Conservation (phyloP, 2,329 filamentous ascomycete genomes). For the Neonectria hederae region DNA sequence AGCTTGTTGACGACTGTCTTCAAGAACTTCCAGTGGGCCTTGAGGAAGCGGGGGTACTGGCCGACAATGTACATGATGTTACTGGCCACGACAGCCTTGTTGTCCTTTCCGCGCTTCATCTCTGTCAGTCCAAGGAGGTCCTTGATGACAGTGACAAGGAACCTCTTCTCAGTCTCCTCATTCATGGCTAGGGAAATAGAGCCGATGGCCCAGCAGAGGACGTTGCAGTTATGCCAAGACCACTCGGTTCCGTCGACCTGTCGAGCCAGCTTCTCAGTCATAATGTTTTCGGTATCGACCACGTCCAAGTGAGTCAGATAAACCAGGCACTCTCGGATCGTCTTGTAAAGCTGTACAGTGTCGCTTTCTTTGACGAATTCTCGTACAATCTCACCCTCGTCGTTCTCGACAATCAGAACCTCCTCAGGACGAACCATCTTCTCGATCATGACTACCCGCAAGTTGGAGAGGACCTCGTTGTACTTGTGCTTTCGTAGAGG, state of each 20-base stretch:
- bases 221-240: conserved; percentile 99
- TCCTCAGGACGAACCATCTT: conserved; percentile 99
- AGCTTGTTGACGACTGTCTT: conserved; percentile 99
- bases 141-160: conserved; percentile 98
- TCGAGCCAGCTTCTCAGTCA: conserved; percentile 96
- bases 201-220: conserved; percentile 98
- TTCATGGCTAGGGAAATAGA: conserved; percentile 99
- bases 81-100: conserved; percentile 98
- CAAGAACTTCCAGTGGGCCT: conserved; percentile 99
- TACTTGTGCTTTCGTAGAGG: conserved; percentile 98
- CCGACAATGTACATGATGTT: conserved; percentile 99
- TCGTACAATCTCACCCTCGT: conserved; percentile 97
- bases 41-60: conserved; percentile 96
- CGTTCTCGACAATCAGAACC: conserved; percentile 98
- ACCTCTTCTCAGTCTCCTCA: conserved; percentile 98
- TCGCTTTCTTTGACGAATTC: conserved; percentile 99
- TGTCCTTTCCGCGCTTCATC: conserved; percentile 99
- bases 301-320: conserved; percentile 98
- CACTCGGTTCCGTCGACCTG: conserved; percentile 96
- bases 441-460: conserved; percentile 98
- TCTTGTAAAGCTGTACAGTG: conserved; percentile 99
- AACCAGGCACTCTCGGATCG: conserved; percentile 94
- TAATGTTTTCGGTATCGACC: conserved; percentile 96
- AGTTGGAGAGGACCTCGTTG: conserved; percentile 89
- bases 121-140: conserved; percentile 95